phyloP scores from a whole-genome alignment of 225 moss, liverwort and hornwort species.

The Sphagnum tenellum region DNA sequence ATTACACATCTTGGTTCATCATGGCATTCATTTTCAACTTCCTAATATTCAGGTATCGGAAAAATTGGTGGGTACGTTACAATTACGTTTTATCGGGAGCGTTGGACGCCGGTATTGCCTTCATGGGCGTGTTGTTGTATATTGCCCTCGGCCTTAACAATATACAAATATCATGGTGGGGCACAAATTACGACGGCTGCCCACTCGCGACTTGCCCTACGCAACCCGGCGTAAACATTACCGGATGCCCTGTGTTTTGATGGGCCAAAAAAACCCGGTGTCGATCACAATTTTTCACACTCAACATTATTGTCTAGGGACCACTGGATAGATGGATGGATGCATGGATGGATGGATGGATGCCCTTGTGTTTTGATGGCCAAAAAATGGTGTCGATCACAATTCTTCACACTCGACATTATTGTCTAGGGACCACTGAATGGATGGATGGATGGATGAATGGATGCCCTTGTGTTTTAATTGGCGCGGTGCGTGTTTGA shows the following conservation, averaged over 20 bases:
- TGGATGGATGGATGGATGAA: too few species aligned
- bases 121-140: conserved; percentile 70
- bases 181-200: conserved; percentile 40
- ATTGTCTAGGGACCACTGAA: too few species aligned
- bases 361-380: too few species aligned
- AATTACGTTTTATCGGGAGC: conserved; percentile 81
- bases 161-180: conserved; percentile 60
- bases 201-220: conserved; percentile 64
- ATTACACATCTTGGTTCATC: conserved; percentile 49
- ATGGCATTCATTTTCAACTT: conserved; percentile 63
- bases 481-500: too few species aligned
- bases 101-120: conserved; percentile 60
- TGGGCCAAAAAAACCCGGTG: too few species aligned
- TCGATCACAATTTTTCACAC: too few species aligned
- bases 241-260: conserved; percentile 52
- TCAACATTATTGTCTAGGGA: too few species aligned
- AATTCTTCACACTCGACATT: too few species aligned
- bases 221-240: conserved; percentile 35
- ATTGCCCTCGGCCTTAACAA: conserved; percentile 45
- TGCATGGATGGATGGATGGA: too few species aligned
- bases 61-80: conserved; percentile 76
- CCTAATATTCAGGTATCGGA: conserved; percentile 39
- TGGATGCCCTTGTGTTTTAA: too few species aligned
- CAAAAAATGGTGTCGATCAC: too few species aligned
- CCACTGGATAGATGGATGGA: too few species aligned